Evolutionary conservation across 495 filamentous ascomycete species (phyloP), one percentile per base, ranked within the genome.

Genomic region (Neurospora sp.): DNA sequence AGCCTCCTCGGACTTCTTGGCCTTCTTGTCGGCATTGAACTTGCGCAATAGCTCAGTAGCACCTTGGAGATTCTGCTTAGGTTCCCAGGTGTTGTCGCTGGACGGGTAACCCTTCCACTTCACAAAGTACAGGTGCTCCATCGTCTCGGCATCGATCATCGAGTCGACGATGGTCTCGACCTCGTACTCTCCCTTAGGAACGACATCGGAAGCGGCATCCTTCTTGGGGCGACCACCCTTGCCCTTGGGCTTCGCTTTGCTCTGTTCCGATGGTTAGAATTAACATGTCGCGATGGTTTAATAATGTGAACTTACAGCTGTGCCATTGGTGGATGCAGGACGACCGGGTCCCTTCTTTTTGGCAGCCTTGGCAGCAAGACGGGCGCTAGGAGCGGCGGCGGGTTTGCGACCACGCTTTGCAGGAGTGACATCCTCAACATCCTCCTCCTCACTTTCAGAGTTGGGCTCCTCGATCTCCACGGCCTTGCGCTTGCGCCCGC

Each of bases 11-110:
- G 68, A 46, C 68, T 72, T 70, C 27, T 39, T 53, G 74, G 76
- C 76, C 75, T 77, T 78, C 71, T 79, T 74, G 38, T 76, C 72
- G 39, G 73, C 73, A 31, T 83, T 75, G 35, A 79, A 80, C 14
- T 71, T 69, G n/a, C 72, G 73, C 35, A 83, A 41, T 6, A 81
- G 74, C 5, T 74, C 73, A 11, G 70, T 35, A 18, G 79, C 77
- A 37, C 75, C 74, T 4, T 22, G 39, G 7, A 83, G 75, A 69
- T 83, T 81, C 27, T 69, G 72, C 74, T 79, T 79, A 8, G 83
- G 81, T 76, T 86, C 83, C 84, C 84, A 86, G 3, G 82, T 83
- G 73, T 81, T 85, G 0, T 82, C 74, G 22, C 46, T 69, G 6
- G 44, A 69, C 3, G 74, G 37, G 69, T 77, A 84, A 0, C 79